Evolutionary conservation across 805 yeast genomes (phyloP).

Genomic region (Saturnispora diversa): DNA sequence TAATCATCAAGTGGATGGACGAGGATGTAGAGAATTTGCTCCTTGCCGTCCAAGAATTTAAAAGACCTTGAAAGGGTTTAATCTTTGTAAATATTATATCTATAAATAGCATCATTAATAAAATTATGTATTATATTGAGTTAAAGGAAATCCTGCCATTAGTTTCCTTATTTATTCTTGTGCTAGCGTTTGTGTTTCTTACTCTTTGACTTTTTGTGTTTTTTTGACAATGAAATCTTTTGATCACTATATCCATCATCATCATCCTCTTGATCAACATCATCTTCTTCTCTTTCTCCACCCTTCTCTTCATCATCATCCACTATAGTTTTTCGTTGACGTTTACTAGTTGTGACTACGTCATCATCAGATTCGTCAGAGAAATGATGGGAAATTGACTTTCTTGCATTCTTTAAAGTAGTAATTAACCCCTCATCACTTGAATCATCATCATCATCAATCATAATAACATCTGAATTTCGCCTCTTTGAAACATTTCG

Average conservation of each 20-base stretch:
- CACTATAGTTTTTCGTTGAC: no score
- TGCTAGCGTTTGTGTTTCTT: no score
- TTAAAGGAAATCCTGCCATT: no score
- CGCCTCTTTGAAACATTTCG: not conserved
- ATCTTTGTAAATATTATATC: not conserved
- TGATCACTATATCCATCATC: constrained; percentile 2
- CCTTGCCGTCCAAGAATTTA: constrained; percentile 6
- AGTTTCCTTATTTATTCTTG: no score
- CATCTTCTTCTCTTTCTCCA: not conserved
- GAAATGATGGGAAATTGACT: not conserved
- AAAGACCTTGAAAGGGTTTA: not conserved
- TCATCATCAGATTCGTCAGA: constrained; percentile 4
- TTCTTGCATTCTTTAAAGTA: constrained; percentile 1
- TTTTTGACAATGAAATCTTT: no score
- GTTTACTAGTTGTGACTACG: no score
- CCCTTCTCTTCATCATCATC: not conserved
- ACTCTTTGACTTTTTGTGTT: no score
- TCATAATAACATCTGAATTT: not conserved
- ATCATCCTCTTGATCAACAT: constrained; percentile 9
- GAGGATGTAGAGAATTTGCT: constrained; percentile 12
- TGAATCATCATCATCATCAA: constrained; percentile 2
- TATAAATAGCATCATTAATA: no score
- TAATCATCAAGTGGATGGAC: constrained; percentile 18
- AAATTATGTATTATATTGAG: no score
- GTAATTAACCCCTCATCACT: constrained; percentile 7